Evolutionary conservation across 352 stramenopile species (phyloP).

Genomic region (Elongisporangium undulatum): DNA sequence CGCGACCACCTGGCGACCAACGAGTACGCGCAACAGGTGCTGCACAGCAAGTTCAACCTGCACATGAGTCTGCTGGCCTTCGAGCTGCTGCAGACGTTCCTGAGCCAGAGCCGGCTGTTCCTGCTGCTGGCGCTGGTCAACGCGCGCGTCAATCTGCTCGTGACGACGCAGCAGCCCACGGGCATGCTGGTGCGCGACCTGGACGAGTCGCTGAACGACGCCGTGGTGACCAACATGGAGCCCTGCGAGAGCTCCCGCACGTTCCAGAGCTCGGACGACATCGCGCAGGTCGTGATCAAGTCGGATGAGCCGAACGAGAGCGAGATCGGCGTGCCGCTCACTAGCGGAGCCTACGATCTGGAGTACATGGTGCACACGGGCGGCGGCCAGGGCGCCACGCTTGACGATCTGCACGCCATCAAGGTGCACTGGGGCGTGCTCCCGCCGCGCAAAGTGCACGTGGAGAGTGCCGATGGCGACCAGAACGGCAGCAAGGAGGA

Average conservation of each 20-base stretch:
- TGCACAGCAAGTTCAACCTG: slow-evolving; percentile 83
- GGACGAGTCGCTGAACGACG: slow-evolving; percentile 26
- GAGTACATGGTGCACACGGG: slow-evolving; percentile 68
- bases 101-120: slow-evolving; percentile 76
- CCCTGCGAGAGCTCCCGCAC: slow-evolving; percentile 22
- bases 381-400: slow-evolving; percentile 26
- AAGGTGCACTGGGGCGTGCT: slow-evolving; percentile 70
- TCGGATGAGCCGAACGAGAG: slow-evolving; percentile 63
- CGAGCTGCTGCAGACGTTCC: slow-evolving; percentile 74
- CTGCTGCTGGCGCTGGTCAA: slow-evolving; percentile 75
- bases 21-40: slow-evolving; percentile 74
- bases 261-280: slow-evolving; percentile 54
- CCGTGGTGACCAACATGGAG: slow-evolving; percentile 38
- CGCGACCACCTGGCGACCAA: slow-evolving; percentile 58
- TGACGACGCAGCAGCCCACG: slow-evolving; percentile 59
- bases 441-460: slow-evolving; percentile 46
- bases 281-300: slow-evolving; percentile 41
- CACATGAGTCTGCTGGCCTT: slow-evolving; percentile 82
- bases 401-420: slow-evolving; percentile 69
- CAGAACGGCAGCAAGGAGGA: slow-evolving; percentile 11
- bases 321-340: slow-evolving; percentile 55
- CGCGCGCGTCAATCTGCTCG: slow-evolving; percentile 67
- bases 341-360: slow-evolving; percentile 60
- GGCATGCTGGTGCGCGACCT: slow-evolving; percentile 63
- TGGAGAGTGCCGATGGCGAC: slow-evolving; percentile 23